Evolutionary conservation across 805 yeast genomes (phyloP).

Genomic region (Kodamaea hsintzibuensis): DNA sequence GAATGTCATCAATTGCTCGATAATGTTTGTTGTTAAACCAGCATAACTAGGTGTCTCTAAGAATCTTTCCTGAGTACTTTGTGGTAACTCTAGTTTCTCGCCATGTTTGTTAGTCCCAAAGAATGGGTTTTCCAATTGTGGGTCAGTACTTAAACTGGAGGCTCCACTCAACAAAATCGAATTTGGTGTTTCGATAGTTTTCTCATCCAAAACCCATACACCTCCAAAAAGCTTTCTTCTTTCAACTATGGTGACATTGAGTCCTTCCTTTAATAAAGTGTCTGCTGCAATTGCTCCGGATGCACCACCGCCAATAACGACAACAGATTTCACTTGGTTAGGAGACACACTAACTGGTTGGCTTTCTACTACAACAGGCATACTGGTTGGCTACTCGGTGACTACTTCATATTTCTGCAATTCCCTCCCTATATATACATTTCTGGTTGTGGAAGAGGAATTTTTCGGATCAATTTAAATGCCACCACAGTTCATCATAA

Average conservation of each 20-base stretch:
- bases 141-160: constrained; percentile 23
- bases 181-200: constrained; percentile 19
- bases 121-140: constrained; percentile 31
- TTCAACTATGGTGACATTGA: constrained; percentile 40
- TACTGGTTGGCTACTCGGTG: neutral
- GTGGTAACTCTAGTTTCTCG: constrained; percentile 11
- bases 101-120: neutral
- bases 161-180: constrained; percentile 23
- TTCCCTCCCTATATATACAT: neutral
- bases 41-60: constrained; percentile 30
- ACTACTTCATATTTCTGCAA: neutral
- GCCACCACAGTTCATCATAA: constrained; percentile 9
- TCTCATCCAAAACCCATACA: constrained; percentile 40
- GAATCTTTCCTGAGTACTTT: constrained; percentile 27
- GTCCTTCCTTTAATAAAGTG: constrained; percentile 33
- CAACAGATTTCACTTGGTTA: constrained; percentile 28
- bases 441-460: neutral
- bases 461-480: constrained; percentile 5
- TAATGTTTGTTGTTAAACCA: constrained; percentile 38
- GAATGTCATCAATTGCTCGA: constrained; percentile 47
- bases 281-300: constrained; percentile 47
- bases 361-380: constrained; percentile 4
- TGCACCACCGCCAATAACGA: constrained; percentile 55
- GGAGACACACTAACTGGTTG: constrained; percentile 8
- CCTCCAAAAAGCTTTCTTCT: constrained; percentile 44